Base-by-base conservation (phyloP, 1,284 basidiomycete genomes). In the Tilletiopsis washingtonensis region DNA sequence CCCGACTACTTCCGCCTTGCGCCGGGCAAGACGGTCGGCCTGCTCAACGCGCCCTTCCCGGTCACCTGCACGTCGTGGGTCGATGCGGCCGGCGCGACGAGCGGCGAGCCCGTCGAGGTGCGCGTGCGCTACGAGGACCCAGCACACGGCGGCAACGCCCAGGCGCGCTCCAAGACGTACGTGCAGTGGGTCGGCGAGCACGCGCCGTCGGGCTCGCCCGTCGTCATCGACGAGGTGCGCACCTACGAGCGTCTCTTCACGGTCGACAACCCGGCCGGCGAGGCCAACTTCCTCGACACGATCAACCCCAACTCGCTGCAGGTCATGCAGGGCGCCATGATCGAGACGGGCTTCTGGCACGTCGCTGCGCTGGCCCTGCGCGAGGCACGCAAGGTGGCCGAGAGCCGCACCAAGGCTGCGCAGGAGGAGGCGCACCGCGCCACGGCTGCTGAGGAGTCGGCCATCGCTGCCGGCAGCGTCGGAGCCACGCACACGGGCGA, bases 101-200 rank as follows among this genome's bases (percentile, higher is more conserved):
- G 47, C n/a, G 67, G 67, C 24, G 76, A 82, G 45, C 84, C 93
- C 7, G 78, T 78, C 3, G 89, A 93, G 75, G 81, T 99, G 42
- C 74, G 85, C 46, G 88, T 85, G 72, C 80, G 78, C 34, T 77
- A 91, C 25, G 90, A 96, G 41, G 50, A 52, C 37, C 42, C 42
- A 21, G n/a, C 29, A n/a, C 19, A 36, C n/a, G 57, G 60, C 17
- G 70, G 67, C 27, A 74, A 78, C 25, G 49, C 40, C 37, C 84
- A 82, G 74, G 48, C 59, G 45, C 97, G 96, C 74, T 86, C 91
- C 26, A 94, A 96, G 74, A 85, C 91, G 14, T 98, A 85, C 77
- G 90, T 99, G 69, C 94, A 98, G 73, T 99, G 94, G 94, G 88
- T 98, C 15, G 90, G 88, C 39, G 84, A 88, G 61, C 86, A 91